Evolutionary conservation across 345 rosid species (phyloP).

Genomic region (Melaleuca alternifolia): DNA sequence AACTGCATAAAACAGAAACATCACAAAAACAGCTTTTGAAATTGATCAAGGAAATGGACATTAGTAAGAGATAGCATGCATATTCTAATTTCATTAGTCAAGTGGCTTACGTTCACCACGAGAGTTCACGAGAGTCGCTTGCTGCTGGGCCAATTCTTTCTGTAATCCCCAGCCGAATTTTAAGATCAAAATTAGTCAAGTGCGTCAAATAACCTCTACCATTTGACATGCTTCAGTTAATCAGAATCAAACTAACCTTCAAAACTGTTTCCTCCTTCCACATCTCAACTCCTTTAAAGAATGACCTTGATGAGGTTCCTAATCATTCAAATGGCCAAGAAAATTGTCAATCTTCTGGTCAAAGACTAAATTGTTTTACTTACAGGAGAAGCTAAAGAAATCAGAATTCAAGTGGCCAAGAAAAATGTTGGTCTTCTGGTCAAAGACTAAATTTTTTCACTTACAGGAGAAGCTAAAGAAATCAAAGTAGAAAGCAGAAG

Average conservation of each 20-base stretch:
- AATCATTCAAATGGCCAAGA: background rate
- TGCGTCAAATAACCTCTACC: background rate
- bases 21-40: background rate
- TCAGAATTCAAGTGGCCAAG: background rate
- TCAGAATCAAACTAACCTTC: slow-evolving; percentile 29
- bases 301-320: slow-evolving; percentile 88
- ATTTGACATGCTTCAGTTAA: background rate
- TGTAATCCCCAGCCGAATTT: slow-evolving; percentile 14
- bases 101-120: slow-evolving; percentile 64
- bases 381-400: background rate
- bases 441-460: background rate
- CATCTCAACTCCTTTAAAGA: slow-evolving; percentile 63
- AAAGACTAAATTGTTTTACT: background rate
- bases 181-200: background rate
- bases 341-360: background rate
- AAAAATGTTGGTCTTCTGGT: background rate
- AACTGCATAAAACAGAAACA: slow-evolving; percentile 22
- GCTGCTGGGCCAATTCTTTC: slow-evolving; percentile 52
- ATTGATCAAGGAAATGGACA: background rate
- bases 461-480: background rate
- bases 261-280: slow-evolving; percentile 85
- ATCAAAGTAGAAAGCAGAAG: background rate
- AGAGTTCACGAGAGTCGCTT: slow-evolving; percentile 36
- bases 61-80: background rate
- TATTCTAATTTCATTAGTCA: background rate